These are phyloP conservation scores for Talaromyces sp. DNA, from an alignment of 2,329 filamentous ascomycete genomes.

Conservation along the genomic window DNA sequence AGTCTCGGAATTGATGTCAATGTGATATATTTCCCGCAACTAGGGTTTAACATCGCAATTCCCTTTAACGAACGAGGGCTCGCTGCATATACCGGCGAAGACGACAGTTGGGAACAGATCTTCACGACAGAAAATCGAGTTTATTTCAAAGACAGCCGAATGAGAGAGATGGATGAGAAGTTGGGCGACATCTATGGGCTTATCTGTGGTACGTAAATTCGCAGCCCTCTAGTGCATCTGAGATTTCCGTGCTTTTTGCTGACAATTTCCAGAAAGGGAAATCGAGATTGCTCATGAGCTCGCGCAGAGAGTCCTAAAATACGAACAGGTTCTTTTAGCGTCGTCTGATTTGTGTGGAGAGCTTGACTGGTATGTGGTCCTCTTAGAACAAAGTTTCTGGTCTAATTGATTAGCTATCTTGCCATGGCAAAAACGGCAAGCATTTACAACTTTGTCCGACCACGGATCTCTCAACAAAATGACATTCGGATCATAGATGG, in stretches of 20 bases:
- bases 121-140: slow-evolving; percentile 67
- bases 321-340: slow-evolving; percentile 60
- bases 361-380: slow-evolving; percentile 59
- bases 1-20: slow-evolving; percentile 55
- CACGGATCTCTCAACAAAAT: slow-evolving; percentile 66
- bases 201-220: slow-evolving; percentile 64
- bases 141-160: slow-evolving; percentile 83
- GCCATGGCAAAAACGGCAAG: slow-evolving; percentile 74
- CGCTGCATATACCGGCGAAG: slow-evolving; percentile 60
- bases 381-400: not conserved
- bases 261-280: slow-evolving; percentile 61
- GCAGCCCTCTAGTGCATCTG: not conserved
- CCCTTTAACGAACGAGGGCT: slow-evolving; percentile 57
- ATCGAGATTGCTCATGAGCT: slow-evolving; percentile 82
- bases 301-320: slow-evolving; percentile 63
- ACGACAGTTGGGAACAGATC: slow-evolving; percentile 69
- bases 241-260: not conserved
- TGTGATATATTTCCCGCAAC: slow-evolving; percentile 85
- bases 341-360: slow-evolving; percentile 82
- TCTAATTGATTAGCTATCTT: slow-evolving; percentile 54
- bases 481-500: slow-evolving; percentile 71
- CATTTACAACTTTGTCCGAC: slow-evolving; percentile 66
- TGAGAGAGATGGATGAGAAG: slow-evolving; percentile 73
- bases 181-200: slow-evolving; percentile 80
- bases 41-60: slow-evolving; percentile 82